A percentile compares a stretch with the other conserved stretches of the same genome.
phyloP scores from a whole-genome alignment of 768 basidiomycete species.

The Hericium rajendrae region DNA sequence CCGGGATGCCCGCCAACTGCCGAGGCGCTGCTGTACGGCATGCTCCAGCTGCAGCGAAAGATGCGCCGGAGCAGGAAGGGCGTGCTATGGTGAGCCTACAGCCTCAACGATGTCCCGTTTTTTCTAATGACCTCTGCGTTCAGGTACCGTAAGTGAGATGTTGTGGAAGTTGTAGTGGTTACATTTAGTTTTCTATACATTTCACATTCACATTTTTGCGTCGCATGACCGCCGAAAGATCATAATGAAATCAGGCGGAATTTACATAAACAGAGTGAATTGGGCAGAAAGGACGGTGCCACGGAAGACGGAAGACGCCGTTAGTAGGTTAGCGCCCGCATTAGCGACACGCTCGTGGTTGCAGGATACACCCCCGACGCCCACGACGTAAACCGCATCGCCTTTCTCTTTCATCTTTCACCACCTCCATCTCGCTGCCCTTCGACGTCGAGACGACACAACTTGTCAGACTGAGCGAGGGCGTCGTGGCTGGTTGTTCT shows the following conservation, averaged over 20 bases:
- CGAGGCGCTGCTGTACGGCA: conserved; percentile 94
- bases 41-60: conserved; percentile 95
- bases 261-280: background rate
- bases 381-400: too few species aligned
- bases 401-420: background rate
- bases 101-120: background rate
- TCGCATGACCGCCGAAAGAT: background rate
- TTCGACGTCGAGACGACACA: background rate
- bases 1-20: conserved; percentile 93
- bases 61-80: conserved; percentile 84
- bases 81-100: conserved; percentile 64
- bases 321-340: background rate
- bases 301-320: too few species aligned
- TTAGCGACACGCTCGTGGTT: too few species aligned
- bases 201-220: background rate
- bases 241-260: background rate
- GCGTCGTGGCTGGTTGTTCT: background rate
- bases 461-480: too few species aligned
- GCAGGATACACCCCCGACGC: too few species aligned
- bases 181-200: background rate
- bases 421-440: background rate
- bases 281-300: background rate
- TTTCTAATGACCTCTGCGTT: background rate
- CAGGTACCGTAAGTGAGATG: background rate
- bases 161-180: background rate